Conservation (phyloP, 768 basidiomycete species). For the Boletus barrowsii region DNA sequence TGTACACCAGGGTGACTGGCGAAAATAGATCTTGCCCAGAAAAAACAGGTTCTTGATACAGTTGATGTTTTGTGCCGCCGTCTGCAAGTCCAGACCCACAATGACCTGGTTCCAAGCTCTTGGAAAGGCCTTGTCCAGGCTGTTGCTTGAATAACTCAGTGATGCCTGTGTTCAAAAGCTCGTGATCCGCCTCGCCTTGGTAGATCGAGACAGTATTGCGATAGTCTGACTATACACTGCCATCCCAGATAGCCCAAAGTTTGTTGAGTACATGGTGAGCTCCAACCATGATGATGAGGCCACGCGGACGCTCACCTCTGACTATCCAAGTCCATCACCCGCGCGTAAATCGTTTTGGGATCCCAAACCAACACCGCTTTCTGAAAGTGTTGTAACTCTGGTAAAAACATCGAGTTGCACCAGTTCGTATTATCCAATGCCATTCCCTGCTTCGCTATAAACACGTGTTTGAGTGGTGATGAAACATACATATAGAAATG, state of each 20-base stretch:
- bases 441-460: constrained; percentile 38
- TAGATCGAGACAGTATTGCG: constrained; percentile 62
- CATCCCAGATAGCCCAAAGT: constrained; percentile 80
- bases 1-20: constrained; percentile 71
- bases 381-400: constrained; percentile 68
- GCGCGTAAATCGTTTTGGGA: constrained; percentile 40
- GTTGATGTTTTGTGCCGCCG: constrained; percentile 45
- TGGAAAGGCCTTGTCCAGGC: constrained; percentile 81
- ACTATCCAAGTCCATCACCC: constrained; percentile 46
- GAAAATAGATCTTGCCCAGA: constrained; percentile 72
- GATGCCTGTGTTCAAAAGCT: constrained; percentile 66
- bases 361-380: constrained; percentile 83
- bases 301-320: constrained; percentile 34
- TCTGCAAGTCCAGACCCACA: constrained; percentile 45
- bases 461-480: too few relatives aligned
- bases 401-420: constrained; percentile 73
- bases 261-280: constrained; percentile 33
- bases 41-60: constrained; percentile 85
- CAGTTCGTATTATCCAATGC: constrained; percentile 56
- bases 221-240: constrained; percentile 81
- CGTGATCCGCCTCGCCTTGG: constrained; percentile 46
- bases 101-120: constrained; percentile 58
- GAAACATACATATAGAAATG: too few relatives aligned
- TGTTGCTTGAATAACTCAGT: constrained; percentile 74
- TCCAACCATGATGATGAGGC: background rate